A percentile compares a stretch with the other conserved stretches of the same genome.
Conservation (phyloP, 1,284 basidiomycete species). For the Cutaneotrichosporon sp. region DNA sequence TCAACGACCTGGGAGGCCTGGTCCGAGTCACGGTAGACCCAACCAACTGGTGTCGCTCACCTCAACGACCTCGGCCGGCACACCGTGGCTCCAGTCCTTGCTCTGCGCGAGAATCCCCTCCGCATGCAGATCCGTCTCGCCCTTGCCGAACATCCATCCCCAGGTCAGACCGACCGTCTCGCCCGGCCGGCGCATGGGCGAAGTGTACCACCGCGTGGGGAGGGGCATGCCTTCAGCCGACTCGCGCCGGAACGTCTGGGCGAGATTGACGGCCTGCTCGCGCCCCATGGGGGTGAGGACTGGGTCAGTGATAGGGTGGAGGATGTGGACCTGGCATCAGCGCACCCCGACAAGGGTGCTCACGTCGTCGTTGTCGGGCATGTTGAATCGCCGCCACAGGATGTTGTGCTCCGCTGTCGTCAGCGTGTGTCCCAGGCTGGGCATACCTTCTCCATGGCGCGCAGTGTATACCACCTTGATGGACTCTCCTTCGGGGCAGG, state of each 20-base stretch:
- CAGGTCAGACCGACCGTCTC: conserved; percentile 35
- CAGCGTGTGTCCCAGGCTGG: neutral
- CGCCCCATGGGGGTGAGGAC: conserved; percentile 24
- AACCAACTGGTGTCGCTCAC: conserved; percentile 20
- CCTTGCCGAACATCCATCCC: conserved; percentile 23
- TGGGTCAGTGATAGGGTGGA: conserved; percentile 28
- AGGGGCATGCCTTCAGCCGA: conserved; percentile 25
- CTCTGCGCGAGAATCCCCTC: neutral
- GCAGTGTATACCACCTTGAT: conserved; percentile 35
- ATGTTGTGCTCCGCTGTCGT: conserved; percentile 31
- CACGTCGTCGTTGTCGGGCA: conserved; percentile 16
- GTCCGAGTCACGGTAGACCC: too few relatives aligned
- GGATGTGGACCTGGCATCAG: conserved; percentile 19
- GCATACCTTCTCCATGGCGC: conserved; percentile 34
- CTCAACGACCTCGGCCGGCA: conserved; percentile 27
- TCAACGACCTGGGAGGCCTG: too few relatives aligned
- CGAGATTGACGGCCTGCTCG: conserved; percentile 23
- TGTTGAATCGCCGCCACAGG: conserved; percentile 20
- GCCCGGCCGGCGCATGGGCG: conserved; percentile 30
- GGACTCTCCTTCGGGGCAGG: conserved; percentile 17
- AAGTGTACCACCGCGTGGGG: conserved; percentile 28
- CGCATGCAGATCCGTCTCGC: neutral
- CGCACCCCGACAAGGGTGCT: neutral
- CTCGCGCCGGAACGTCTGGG: conserved; percentile 22
- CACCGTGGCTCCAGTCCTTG: conserved; percentile 10